Base-by-base conservation (phyloP, 2,329 filamentous ascomycete genomes). In the Colletotrichum sp. region DNA sequence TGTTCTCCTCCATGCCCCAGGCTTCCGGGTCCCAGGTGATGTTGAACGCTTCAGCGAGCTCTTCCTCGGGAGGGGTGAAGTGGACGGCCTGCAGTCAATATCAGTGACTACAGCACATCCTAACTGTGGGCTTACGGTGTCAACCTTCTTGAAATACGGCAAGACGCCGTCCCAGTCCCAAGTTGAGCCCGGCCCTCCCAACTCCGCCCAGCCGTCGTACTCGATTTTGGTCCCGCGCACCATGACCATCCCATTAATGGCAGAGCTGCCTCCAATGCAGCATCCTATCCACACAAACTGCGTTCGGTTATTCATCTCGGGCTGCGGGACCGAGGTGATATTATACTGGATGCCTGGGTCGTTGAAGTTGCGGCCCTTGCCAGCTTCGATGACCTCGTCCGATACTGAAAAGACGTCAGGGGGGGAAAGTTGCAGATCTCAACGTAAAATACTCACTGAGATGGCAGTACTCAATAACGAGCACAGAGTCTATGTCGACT, bases 111-210 rank as follows among this genome's bases (percentile, higher is more conserved):
- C 6, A 31, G 1, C 74, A 33, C 24, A 13, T 15, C 8, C 5
- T 6, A 15, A n/a, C 8, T 8, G 8, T 34, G 13, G 54, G 13
- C 16, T 0, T 5, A 29, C 8, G 7, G 8, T 67, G 8, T 16
- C 31, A 34, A 83, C 84, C 78, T 87, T 87, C 34, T 81, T 83
- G 72, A 88, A 84, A 57, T 87, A 88, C 0, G 84, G 86, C 1
- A 85, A 77, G 8, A 89, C 29, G 24, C 78, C 70, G 29, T 78
- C 69, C 80, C 79, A 81, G 11, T 84, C 78, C 80, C 84, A 87
- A 16, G 79, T 80, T 85, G 85, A 88, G 8, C 83, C 85, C 1
- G 82, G 78, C 34, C 87, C 86, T 0, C 86, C 87, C 5, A 89
- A 75, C 5, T 78, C 78, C 33, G 81, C 81, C 87, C 87, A 89